Conservation (phyloP, 306 rosid species). For the Glycine latifolia region DNA sequence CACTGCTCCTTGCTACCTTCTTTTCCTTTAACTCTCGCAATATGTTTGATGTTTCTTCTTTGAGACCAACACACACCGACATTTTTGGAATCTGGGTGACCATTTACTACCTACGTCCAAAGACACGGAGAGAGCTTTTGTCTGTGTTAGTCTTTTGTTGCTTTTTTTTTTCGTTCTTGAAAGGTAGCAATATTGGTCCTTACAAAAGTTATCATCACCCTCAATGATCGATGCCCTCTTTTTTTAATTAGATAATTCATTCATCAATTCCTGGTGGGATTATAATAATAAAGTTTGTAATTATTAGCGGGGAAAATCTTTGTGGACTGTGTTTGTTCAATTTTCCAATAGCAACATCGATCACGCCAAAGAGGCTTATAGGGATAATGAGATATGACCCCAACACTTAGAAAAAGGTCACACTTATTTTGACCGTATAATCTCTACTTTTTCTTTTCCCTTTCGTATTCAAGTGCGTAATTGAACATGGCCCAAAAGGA, state of each 20-base stretch:
- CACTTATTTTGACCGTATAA: slow-evolving; percentile 60
- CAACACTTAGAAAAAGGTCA: slow-evolving; percentile 46
- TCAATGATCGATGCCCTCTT: slow-evolving; percentile 53
- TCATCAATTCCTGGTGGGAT: slow-evolving; percentile 44
- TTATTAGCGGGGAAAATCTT: slow-evolving; percentile 45
- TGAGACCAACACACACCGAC: slow-evolving; percentile 54
- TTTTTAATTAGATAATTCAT: slow-evolving; percentile 41
- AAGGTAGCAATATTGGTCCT: slow-evolving; percentile 62
- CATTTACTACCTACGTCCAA: slow-evolving; percentile 58
- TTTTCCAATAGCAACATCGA: slow-evolving; percentile 34
- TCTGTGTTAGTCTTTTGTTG: slow-evolving; percentile 44
- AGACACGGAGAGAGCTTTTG: slow-evolving; percentile 51
- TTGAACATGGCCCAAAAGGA: slow-evolving; percentile 27
- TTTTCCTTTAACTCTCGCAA: slow-evolving; percentile 44
- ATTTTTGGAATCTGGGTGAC: slow-evolving; percentile 54
- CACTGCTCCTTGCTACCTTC: slow-evolving; percentile 31
- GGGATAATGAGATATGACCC: slow-evolving; percentile 29
- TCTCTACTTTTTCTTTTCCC: slow-evolving; percentile 2
- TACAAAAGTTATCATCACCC: slow-evolving; percentile 59
- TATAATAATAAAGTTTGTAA: slow-evolving; percentile 46
- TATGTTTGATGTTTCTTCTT: slow-evolving; percentile 41
- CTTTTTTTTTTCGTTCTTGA: slow-evolving; percentile 67
- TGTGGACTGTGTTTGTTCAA: slow-evolving; percentile 16
- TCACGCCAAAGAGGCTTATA: background rate
- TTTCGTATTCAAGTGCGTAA: slow-evolving; percentile 38